phyloP scores from a whole-genome alignment of 2,329 filamentous ascomycete genomes.

The Botryotinia narcissicola region DNA sequence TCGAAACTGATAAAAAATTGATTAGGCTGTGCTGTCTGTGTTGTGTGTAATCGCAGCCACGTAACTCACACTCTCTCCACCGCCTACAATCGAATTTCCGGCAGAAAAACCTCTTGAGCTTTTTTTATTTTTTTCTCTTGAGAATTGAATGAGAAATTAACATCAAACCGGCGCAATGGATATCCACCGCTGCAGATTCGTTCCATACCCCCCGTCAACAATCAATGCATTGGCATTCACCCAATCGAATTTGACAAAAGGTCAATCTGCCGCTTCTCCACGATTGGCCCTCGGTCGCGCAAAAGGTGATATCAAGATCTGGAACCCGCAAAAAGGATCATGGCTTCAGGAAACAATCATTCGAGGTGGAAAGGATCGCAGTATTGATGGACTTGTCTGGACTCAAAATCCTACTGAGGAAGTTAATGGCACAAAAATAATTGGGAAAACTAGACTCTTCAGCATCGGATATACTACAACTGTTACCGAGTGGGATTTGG shows the following conservation, averaged over 20 bases:
- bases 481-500: conserved; percentile 93
- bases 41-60: no score
- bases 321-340: conserved; percentile 73
- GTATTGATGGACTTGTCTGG: conserved; percentile 89
- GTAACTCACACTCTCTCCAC: not conserved
- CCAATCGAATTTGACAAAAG: conserved; percentile 58
- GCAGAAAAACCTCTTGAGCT: conserved; percentile 18
- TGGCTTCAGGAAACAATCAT: conserved; percentile 93
- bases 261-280: conserved; percentile 56
- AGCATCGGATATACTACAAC: conserved; percentile 92
- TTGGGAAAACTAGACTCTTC: conserved; percentile 81
- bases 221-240: conserved; percentile 97
- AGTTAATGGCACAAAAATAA: conserved; percentile 55
- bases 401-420: conserved; percentile 78
- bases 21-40: no score
- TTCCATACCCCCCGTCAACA: conserved; percentile 84
- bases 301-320: conserved; percentile 96
- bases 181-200: conserved; percentile 94
- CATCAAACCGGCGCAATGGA: conserved; percentile 61
- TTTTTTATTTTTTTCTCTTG: conserved; percentile 16
- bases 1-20: not conserved
- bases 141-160: not conserved
- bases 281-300: conserved; percentile 86
- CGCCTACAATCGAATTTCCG: conserved; percentile 11
- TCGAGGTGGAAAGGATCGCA: conserved; percentile 77